Evolutionary conservation across 2,329 filamentous ascomycete species (phyloP).

Genomic region (Grosmannia clavigera): DNA sequence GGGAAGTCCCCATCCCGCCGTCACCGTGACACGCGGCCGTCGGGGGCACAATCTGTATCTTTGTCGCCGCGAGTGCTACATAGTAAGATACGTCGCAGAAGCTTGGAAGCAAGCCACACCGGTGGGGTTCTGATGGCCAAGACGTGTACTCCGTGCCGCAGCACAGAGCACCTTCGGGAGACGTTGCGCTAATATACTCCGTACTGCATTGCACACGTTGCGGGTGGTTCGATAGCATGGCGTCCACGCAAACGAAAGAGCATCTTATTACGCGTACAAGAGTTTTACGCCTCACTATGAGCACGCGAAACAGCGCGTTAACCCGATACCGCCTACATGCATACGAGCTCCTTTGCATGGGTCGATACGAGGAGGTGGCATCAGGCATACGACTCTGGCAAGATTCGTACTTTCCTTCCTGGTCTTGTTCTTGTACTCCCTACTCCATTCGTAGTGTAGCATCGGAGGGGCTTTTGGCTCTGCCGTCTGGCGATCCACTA

Average conservation of each 20-base stretch:
- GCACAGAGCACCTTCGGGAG: no score
- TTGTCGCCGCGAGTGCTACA: no score
- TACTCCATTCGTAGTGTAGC: not conserved
- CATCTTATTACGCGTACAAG: no score
- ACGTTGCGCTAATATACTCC: no score
- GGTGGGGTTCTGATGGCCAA: no score
- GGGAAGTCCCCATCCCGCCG: not conserved
- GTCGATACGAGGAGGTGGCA: not conserved
- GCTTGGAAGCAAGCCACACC: no score
- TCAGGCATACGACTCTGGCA: not conserved
- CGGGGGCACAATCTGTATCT: not conserved
- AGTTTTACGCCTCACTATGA: no score
- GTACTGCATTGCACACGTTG: no score
- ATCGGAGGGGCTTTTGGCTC: not conserved
- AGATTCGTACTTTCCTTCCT: not conserved
- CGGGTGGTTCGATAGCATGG: not conserved
- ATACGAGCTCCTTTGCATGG: not conserved
- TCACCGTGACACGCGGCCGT: not conserved
- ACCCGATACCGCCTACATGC: not conserved
- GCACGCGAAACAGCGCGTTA: no score
- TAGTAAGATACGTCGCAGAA: no score
- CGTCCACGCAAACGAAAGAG: no score
- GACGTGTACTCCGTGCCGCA: no score
- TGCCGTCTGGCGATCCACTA: not conserved
- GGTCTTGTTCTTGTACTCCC: not conserved